Evolutionary conservation across 106 monocot species (phyloP).

Genomic region (Allium cepa): DNA sequence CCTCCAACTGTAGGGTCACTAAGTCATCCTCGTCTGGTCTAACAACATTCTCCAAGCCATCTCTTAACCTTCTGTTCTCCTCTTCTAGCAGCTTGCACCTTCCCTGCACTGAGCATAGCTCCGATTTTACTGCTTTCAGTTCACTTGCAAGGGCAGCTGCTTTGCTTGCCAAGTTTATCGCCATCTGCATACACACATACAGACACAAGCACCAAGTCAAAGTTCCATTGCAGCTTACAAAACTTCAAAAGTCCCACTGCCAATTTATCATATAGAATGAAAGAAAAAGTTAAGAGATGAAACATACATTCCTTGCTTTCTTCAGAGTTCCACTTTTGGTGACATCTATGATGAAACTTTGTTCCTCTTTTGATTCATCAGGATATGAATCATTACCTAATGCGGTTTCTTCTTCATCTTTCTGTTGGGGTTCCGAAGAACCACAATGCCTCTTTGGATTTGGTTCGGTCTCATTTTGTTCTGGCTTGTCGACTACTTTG

Average conservation of each 20-base stretch:
- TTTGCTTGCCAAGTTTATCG: constrained; percentile 65
- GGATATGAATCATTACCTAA: not conserved
- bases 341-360: constrained; percentile 5
- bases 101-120: constrained; percentile 67
- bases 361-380: constrained; percentile 5
- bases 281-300: not conserved
- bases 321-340: constrained; percentile 34
- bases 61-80: constrained; percentile 76
- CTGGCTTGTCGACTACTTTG: constrained; percentile 10
- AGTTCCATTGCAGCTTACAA: not conserved
- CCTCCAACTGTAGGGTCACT: constrained; percentile 94
- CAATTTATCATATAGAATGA: not conserved
- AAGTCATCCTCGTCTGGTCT: constrained; percentile 79
- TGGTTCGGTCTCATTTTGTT: constrained; percentile 35
- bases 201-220: not conserved
- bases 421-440: constrained; percentile 3
- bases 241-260: not conserved
- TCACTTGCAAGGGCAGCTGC: constrained; percentile 72
- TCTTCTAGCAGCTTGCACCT: constrained; percentile 73
- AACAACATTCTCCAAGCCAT: constrained; percentile 45
- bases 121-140: constrained; percentile 58
- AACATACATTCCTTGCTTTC: constrained; percentile 44
- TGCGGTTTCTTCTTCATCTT: constrained; percentile 2
- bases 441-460: constrained; percentile 45
- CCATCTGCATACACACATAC: constrained; percentile 37